These are phyloP conservation scores for Scedosporium apiospermum DNA, from an alignment of 2,329 filamentous ascomycete genomes.

Conservation along the genomic window DNA sequence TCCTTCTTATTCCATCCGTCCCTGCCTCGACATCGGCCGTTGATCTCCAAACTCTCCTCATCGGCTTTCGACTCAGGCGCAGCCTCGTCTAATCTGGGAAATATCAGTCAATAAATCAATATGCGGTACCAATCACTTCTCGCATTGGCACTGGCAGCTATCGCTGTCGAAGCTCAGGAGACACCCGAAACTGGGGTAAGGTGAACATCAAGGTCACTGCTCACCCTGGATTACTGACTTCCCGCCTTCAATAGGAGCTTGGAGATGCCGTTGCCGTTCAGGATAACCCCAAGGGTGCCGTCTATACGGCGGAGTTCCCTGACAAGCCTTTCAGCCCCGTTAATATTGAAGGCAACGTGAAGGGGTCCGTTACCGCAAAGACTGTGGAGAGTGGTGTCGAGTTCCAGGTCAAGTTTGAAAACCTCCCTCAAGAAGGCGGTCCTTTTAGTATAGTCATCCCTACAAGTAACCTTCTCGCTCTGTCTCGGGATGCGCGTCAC, in stretches of 20 bases:
- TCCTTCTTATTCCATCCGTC: neutral
- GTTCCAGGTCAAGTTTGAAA: conserved; percentile 45
- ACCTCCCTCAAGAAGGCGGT: conserved; percentile 46
- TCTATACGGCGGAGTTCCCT: conserved; percentile 49
- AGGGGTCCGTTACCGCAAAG: conserved; percentile 39
- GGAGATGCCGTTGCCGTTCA: conserved; percentile 40
- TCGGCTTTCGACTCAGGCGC: neutral
- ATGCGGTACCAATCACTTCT: conserved; percentile 5
- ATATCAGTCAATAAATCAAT: neutral
- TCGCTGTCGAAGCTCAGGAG: neutral
- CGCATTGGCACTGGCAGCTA: conserved; percentile 3
- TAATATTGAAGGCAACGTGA: conserved; percentile 41
- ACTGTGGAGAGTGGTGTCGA: conserved; percentile 44
- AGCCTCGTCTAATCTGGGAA: neutral
- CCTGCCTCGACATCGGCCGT: neutral
- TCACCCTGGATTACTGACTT: neutral
- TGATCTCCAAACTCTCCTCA: neutral
- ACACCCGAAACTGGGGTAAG: neutral
- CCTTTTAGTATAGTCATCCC: conserved; percentile 41
- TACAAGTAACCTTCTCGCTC: neutral
- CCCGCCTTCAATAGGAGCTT: conserved; percentile 18
- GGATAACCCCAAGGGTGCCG: conserved; percentile 44
- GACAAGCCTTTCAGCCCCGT: conserved; percentile 40
- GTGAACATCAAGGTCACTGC: neutral
- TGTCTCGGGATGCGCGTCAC: neutral